A percentile compares a stretch with the other conserved stretches of the same genome.
Evolutionary conservation across 805 yeast species (phyloP).

Genomic region (Sugiyamaella floridensis): DNA sequence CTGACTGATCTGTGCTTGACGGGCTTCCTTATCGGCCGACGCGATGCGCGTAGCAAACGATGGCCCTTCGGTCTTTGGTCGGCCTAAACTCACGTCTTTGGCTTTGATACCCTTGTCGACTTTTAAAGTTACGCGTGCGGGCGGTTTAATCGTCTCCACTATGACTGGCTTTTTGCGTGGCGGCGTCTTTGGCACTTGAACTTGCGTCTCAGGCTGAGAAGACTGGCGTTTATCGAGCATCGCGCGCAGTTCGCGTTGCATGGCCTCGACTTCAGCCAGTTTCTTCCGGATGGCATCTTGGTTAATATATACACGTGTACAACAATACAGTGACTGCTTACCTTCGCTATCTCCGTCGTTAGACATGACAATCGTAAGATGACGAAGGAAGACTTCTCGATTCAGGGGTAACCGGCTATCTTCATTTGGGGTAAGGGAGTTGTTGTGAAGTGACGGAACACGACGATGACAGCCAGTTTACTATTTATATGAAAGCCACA

Average conservation of each 20-base stretch:
- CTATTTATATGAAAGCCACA: no score
- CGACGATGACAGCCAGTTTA: not conserved
- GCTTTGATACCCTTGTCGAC: conserved; percentile 13
- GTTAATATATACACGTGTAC: not conserved
- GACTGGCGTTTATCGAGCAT: not conserved
- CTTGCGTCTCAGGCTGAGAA: not conserved
- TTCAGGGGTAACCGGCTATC: not conserved
- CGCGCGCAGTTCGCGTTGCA: conserved; percentile 3
- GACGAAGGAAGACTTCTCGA: not conserved
- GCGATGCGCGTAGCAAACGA: conserved; percentile 12
- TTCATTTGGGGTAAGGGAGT: not conserved
- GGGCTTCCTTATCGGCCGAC: not conserved
- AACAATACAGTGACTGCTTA: not conserved
- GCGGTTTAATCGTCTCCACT: not conserved
- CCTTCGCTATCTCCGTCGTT: not conserved
- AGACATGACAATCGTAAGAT: not conserved
- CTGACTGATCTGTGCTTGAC: not conserved
- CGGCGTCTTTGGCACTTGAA: conserved; percentile 7
- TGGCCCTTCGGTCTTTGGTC: not conserved
- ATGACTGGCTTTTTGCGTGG: not conserved
- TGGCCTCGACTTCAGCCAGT: conserved; percentile 8
- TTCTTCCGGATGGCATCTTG: not conserved
- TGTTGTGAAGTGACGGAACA: not conserved
- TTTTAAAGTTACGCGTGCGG: not conserved
- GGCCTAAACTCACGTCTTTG: conserved; percentile 8